Conservation (phyloP, 2,329 filamentous ascomycete genomes). For the Scortechinia acanthostroma region DNA sequence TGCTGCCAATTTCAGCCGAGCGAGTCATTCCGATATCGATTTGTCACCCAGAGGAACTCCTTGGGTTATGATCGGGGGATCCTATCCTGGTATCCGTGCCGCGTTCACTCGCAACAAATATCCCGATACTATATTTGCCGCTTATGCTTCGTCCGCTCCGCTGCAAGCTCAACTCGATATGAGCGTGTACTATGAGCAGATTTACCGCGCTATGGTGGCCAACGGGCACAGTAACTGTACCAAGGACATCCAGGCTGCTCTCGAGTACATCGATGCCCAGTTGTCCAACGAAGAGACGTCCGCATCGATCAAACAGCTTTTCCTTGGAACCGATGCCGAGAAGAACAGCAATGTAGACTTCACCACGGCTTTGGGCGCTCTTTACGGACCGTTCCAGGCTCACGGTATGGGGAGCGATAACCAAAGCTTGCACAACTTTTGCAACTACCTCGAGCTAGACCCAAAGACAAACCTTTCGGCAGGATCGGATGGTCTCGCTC, state of each 20-base stretch:
- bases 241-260: conserved; percentile 34
- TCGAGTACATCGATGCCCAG: conserved; percentile 36
- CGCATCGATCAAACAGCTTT: conserved; percentile 32
- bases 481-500: not conserved
- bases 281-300: conserved; percentile 23
- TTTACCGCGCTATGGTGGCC: conserved; percentile 32
- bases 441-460: not conserved
- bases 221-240: conserved; percentile 35
- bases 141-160: conserved; percentile 29
- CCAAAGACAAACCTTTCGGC: not conserved
- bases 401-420: not conserved
- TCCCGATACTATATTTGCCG: conserved; percentile 27
- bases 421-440: not conserved
- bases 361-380: conserved; percentile 26
- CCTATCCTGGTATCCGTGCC: conserved; percentile 31
- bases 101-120: conserved; percentile 31
- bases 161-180: conserved; percentile 38
- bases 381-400: conserved; percentile 6
- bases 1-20: conserved; percentile 25
- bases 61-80: conserved; percentile 35
- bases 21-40: conserved; percentile 17
- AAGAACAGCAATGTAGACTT: conserved; percentile 36
- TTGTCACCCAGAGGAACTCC: conserved; percentile 27
- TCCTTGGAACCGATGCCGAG: conserved; percentile 35
- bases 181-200: conserved; percentile 38